Evolutionary conservation across 2,329 filamentous ascomycete genomes (phyloP).

Genomic region (Lasiodiplodia gonubiensis): DNA sequence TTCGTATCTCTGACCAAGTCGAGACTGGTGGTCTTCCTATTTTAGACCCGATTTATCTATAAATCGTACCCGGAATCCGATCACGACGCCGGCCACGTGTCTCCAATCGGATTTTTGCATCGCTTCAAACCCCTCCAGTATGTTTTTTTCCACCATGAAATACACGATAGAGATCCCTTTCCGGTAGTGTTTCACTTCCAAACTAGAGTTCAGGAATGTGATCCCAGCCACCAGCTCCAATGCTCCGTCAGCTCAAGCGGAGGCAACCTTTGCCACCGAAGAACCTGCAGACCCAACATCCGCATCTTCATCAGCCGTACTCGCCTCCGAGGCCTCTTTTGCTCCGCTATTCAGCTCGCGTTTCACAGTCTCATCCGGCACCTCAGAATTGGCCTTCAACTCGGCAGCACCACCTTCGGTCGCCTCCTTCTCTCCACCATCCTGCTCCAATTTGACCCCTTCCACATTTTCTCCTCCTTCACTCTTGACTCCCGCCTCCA

Average conservation of each 20-base stretch:
- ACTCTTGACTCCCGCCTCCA: not conserved
- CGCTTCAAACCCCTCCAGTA: not conserved
- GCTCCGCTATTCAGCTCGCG: not conserved
- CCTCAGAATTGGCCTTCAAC: too few species aligned
- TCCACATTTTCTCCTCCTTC: not conserved
- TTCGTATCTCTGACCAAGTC: too few species aligned
- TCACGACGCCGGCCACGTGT: not conserved
- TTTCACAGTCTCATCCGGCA: not conserved
- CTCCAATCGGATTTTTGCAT: not conserved
- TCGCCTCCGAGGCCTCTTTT: not conserved
- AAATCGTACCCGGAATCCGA: not conserved
- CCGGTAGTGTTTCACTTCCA: not conserved
- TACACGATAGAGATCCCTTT: not conserved
- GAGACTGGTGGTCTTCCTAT: not conserved
- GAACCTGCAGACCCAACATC: not conserved
- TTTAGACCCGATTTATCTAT: not conserved
- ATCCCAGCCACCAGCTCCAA: not conserved
- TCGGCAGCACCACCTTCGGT: not conserved
- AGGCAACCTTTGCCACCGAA: not conserved
- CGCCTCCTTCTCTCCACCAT: not conserved
- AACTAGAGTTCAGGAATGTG: not conserved
- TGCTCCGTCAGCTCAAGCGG: not conserved
- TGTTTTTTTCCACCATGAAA: not conserved
- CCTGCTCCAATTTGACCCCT: not conserved
- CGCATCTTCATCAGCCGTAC: not conserved